Base-by-base conservation (phyloP, 371 early-diverging fungal species). In the Choanephora cucurbitarum region DNA sequence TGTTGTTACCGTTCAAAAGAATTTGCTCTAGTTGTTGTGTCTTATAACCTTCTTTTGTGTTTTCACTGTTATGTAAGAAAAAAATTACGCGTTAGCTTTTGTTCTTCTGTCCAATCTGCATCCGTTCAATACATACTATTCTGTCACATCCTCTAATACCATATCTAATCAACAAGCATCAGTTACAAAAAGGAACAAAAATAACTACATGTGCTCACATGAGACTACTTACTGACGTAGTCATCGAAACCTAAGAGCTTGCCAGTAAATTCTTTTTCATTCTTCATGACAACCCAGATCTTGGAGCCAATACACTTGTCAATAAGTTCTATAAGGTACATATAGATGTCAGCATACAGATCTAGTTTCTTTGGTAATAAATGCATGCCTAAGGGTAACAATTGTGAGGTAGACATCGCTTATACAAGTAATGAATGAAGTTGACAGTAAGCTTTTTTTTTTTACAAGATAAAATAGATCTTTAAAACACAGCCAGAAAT, bases 281-380 rank as follows among this genome's bases (percentile, higher is more conserved):
- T 81, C 79, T 96, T 97, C 96, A 98, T 94, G 49, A 96, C 72
- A 4, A 97, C 96, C 95, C 96, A 95, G 57, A 98, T 94, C 62
- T 85, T 83, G 44, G 95, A 95, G 17, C 98, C 97, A 62, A 97
- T 95, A 77, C 97, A 97, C 64, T 95, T 93, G 76, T 98, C 98
- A 62, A 98, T 94, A 46, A 98, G 85, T 69, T 98, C 98, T 94
- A 72, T 40, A 52, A n/a, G n/a, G n/a, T n/a, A n/a, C n/a, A n/a
- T n/a, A n/a, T n/a, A n/a, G n/a, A n/a, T n/a, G n/a, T 14, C 4
- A 21, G 43, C 24, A 17, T 17, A 44, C 40, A 5, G 21, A 42
- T n/a, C 22, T 1, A 17, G 1, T 41, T 5, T 40, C 19, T 3
- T 21, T 19, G 23, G 11, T 22, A n/a, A 5, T 24, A 10, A 21